phyloP scores from a whole-genome alignment of 768 basidiomycete species.

The Trametes cubensis region DNA sequence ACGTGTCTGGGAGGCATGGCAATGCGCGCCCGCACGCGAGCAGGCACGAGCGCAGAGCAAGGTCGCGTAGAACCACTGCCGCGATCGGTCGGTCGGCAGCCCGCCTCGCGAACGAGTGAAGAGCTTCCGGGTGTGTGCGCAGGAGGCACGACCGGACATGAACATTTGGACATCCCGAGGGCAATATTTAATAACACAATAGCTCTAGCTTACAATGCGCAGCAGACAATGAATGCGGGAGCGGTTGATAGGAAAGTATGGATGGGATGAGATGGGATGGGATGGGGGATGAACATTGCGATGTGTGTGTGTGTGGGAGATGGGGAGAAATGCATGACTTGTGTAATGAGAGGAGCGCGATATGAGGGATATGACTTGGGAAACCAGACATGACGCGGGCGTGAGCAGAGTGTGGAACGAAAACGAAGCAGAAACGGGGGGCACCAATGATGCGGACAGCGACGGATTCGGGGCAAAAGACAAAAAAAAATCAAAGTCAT shows the following conservation, averaged over 20 bases:
- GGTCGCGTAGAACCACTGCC: background rate
- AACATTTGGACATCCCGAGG: background rate
- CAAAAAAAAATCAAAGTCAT: slow-evolving; percentile 13
- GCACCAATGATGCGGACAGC: slow-evolving; percentile 23
- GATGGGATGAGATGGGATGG: slow-evolving; percentile 24
- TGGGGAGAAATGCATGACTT: slow-evolving; percentile 27
- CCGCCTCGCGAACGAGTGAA: no score
- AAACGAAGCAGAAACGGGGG: slow-evolving; percentile 22
- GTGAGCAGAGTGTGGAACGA: slow-evolving; percentile 24
- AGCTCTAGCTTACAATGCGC: slow-evolving; percentile 36
- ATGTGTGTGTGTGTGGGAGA: slow-evolving; percentile 25
- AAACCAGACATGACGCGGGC: slow-evolving; percentile 25
- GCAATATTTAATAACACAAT: slow-evolving; percentile 31
- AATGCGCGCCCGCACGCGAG: background rate
- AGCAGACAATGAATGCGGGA: slow-evolving; percentile 22
- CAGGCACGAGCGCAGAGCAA: slow-evolving; percentile 4
- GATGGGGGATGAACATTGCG: slow-evolving; percentile 17
- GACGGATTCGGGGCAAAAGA: slow-evolving; percentile 5
- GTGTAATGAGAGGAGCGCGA: slow-evolving; percentile 23
- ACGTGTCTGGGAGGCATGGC: background rate
- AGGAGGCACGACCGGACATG: no score
- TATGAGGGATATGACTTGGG: slow-evolving; percentile 20
- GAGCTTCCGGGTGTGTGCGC: no score
- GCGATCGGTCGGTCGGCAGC: background rate
- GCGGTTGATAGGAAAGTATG: slow-evolving; percentile 11